Conservation (phyloP, 306 rosid genomes). For the Begonia fuchsioides region DNA sequence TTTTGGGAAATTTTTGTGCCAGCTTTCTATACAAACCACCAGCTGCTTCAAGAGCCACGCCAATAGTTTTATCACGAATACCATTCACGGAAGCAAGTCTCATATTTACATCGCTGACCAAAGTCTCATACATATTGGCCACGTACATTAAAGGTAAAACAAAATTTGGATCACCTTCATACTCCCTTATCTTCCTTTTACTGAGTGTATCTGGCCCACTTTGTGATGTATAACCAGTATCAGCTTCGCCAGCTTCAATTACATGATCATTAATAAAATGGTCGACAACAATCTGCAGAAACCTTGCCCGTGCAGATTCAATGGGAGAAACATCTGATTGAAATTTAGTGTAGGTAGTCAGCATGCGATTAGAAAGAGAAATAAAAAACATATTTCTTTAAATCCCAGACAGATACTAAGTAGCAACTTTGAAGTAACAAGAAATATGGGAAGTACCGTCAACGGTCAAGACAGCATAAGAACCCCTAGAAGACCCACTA, state of each 20-base stretch:
- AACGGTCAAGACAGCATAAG: conserved; percentile 35
- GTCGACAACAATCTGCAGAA: conserved; percentile 73
- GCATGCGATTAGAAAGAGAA: conserved; percentile 3
- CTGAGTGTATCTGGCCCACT: conserved; percentile 54
- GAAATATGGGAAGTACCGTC: conserved; percentile 31
- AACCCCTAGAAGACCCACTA: conserved; percentile 44
- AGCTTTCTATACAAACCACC: conserved; percentile 91
- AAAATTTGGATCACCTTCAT: conserved; percentile 63
- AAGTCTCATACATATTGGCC: conserved; percentile 82
- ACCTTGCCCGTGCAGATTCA: conserved; percentile 70
- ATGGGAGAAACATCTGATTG: conserved; percentile 65
- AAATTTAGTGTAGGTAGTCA: conserved; percentile 13
- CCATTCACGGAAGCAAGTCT: conserved; percentile 81
- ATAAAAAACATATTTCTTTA: conserved; percentile 1
- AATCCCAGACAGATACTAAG: neutral
- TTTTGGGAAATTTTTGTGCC: conserved; percentile 90
- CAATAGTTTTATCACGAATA: conserved; percentile 79
- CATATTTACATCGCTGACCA: conserved; percentile 60
- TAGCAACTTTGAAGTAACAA: neutral
- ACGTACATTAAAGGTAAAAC: conserved; percentile 89
- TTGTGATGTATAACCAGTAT: conserved; percentile 33
- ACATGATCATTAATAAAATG: conserved; percentile 49
- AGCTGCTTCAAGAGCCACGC: conserved; percentile 96
- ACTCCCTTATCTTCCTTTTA: conserved; percentile 73
- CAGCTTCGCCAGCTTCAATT: conserved; percentile 49